Conservation (phyloP, 192 early-diverging fungal genomes). For the Backusella mclennaniae region DNA sequence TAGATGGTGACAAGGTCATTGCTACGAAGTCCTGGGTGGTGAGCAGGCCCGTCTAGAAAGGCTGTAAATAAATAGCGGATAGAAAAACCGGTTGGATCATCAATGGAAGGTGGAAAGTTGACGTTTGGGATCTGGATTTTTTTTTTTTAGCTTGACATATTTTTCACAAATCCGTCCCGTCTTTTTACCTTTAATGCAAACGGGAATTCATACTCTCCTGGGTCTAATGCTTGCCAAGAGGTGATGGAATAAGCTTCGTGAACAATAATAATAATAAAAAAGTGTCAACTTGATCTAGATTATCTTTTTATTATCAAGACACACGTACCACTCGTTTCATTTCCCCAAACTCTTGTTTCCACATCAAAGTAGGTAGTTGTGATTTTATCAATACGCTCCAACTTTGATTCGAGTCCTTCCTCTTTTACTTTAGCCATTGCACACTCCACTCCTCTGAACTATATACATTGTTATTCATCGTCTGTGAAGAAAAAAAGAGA, state of each 20-base stretch:
- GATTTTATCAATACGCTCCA: slow-evolving; percentile 25
- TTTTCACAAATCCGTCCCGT: too few relatives aligned
- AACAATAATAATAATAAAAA: background rate
- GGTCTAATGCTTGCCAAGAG: slow-evolving; percentile 17
- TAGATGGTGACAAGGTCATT: slow-evolving; percentile 32
- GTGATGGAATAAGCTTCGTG: background rate
- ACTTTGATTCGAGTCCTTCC: slow-evolving; percentile 1
- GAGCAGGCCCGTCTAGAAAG: slow-evolving; percentile 31
- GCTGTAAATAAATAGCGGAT: slow-evolving; percentile 37
- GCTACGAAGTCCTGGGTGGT: slow-evolving; percentile 27
- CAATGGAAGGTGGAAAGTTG: slow-evolving; percentile 41
- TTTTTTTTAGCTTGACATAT: background rate
- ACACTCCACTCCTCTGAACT: slow-evolving; percentile 33
- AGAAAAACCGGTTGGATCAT: slow-evolving; percentile 33
- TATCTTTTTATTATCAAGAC: background rate
- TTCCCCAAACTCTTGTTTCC: slow-evolving; percentile 33
- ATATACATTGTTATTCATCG: background rate
- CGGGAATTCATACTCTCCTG: slow-evolving; percentile 33
- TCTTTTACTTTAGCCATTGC: slow-evolving; percentile 28
- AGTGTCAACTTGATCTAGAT: too few relatives aligned
- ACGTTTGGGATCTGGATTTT: slow-evolving; percentile 35
- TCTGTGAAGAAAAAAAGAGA: background rate
- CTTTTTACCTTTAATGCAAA: slow-evolving; percentile 42
- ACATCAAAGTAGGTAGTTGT: slow-evolving; percentile 31
- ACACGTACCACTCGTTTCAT: slow-evolving; percentile 28